These are phyloP conservation scores for Handroanthus guayacan DNA, from an alignment of 257 asterid genomes.

Conservation along the genomic window DNA sequence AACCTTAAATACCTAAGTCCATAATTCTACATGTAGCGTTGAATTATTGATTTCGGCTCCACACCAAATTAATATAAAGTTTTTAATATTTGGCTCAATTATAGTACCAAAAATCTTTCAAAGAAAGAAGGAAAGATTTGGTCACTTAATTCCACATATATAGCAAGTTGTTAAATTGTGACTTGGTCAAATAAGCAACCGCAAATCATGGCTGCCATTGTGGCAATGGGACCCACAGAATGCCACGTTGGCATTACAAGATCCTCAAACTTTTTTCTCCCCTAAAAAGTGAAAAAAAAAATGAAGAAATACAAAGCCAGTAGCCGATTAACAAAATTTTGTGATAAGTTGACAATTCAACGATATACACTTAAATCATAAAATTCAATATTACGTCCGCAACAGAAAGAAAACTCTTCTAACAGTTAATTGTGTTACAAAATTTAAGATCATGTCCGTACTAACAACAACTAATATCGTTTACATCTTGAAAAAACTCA, in stretches of 20 bases:
- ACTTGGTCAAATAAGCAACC: slow-evolving; percentile 36
- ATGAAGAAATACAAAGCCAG: not conserved
- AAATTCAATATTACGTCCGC: no score
- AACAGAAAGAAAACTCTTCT: no score
- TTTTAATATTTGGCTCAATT: slow-evolving; percentile 19
- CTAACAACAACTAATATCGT: slow-evolving; percentile 14
- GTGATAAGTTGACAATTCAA: slow-evolving; percentile 37
- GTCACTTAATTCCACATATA: not conserved
- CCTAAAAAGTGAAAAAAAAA: not conserved
- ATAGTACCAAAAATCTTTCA: slow-evolving; percentile 5
- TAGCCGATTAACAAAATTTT: slow-evolving; percentile 36
- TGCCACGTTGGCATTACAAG: slow-evolving; percentile 35
- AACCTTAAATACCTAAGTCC: slow-evolving; percentile 32
- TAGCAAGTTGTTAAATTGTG: not conserved
- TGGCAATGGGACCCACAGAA: slow-evolving; percentile 32
- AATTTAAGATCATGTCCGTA: slow-evolving; percentile 6
- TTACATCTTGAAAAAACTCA: slow-evolving; percentile 29
- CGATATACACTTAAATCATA: not conserved
- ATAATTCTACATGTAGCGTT: slow-evolving; percentile 29
- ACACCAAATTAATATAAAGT: slow-evolving; percentile 15
- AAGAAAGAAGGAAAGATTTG: slow-evolving; percentile 6
- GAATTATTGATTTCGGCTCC: slow-evolving; percentile 28
- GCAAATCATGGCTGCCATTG: slow-evolving; percentile 33
- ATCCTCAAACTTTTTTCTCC: not conserved
- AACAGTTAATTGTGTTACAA: no score